These are phyloP conservation scores for Myochromella boudieri DNA, from an alignment of 768 basidiomycete species.

Conservation along the genomic window DNA sequence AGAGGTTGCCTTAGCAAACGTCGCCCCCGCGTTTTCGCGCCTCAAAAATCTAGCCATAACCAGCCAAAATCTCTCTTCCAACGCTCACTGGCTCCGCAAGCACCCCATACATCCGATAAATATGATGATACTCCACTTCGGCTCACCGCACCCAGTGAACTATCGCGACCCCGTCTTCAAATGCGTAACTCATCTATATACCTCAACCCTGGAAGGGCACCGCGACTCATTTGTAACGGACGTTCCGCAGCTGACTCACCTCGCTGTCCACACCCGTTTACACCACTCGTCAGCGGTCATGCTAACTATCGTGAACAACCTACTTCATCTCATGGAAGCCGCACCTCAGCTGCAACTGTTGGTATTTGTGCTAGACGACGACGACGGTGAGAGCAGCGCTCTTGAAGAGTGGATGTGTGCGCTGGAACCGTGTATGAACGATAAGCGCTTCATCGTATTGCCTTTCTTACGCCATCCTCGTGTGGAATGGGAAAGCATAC, in stretches of 20 bases:
- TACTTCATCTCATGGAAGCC: background rate
- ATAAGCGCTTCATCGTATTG: slow-evolving; percentile 10
- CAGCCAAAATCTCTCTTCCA: slow-evolving; percentile 29
- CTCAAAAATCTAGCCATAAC: slow-evolving; percentile 33
- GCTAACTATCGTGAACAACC: background rate
- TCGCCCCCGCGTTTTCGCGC: slow-evolving; percentile 30
- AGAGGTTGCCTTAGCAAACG: slow-evolving; percentile 29
- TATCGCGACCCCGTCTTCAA: slow-evolving; percentile 34
- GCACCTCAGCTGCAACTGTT: slow-evolving; percentile 4
- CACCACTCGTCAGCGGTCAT: slow-evolving; percentile 9
- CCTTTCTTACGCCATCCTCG: slow-evolving; percentile 10
- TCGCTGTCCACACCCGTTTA: slow-evolving; percentile 30
- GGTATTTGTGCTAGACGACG: slow-evolving; percentile 9
- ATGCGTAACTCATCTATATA: slow-evolving; percentile 33
- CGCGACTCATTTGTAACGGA: slow-evolving; percentile 30
- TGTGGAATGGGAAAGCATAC: slow-evolving; percentile 12
- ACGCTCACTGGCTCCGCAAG: slow-evolving; percentile 34
- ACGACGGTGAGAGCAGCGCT: background rate
- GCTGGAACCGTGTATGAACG: slow-evolving; percentile 1
- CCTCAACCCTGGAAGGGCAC: slow-evolving; percentile 29
- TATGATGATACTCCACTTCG: slow-evolving; percentile 33
- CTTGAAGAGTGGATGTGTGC: background rate
- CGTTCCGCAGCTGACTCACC: slow-evolving; percentile 31
- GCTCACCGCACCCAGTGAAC: slow-evolving; percentile 31
- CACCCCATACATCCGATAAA: slow-evolving; percentile 28